These are phyloP conservation scores for Ceratocystis destructans DNA, from an alignment of 2,329 filamentous ascomycete species.

Conservation along the genomic window DNA sequence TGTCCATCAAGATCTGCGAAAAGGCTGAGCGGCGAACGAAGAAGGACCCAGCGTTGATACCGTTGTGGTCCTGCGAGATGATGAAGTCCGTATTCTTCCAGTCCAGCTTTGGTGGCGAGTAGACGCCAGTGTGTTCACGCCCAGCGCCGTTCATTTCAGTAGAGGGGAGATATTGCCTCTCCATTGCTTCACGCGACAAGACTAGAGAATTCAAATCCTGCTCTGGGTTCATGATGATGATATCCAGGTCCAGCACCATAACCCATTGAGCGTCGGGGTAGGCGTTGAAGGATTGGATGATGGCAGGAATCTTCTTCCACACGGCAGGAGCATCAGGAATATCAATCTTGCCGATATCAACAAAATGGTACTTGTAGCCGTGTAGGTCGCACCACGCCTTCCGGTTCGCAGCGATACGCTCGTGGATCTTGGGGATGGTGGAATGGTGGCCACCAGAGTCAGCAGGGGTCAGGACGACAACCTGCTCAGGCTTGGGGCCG, in stretches of 20 bases:
- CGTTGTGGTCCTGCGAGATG: conserved; percentile 19
- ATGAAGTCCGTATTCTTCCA: conserved; percentile 19
- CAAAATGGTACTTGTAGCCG: conserved; percentile 19
- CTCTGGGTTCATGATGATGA: conserved; percentile 17
- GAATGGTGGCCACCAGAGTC: conserved; percentile 18
- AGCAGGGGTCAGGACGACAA: conserved; percentile 17
- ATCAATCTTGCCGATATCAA: conserved; percentile 18
- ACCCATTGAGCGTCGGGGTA: conserved; percentile 19
- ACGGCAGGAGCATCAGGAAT: conserved; percentile 15
- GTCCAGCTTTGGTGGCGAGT: conserved; percentile 14
- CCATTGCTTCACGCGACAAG: conserved; percentile 17
- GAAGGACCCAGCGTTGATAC: conserved; percentile 19
- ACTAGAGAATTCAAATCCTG: conserved; percentile 18
- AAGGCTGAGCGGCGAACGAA: conserved; percentile 17
- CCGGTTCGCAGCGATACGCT: conserved; percentile 16
- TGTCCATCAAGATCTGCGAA: conserved; percentile 18
- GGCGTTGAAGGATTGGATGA: conserved; percentile 18
- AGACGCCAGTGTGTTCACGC: conserved; percentile 13
- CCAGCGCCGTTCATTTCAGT: conserved; percentile 14
- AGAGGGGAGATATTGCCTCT: conserved; percentile 13
- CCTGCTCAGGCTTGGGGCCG: conserved; percentile 16
- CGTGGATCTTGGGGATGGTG: conserved; percentile 18
- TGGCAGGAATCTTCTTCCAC: conserved; percentile 19
- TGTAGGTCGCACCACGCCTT: conserved; percentile 18
- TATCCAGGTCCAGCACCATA: conserved; percentile 17